Base-by-base conservation (phyloP, 1,284 basidiomycete species). In the Naganishia albida region DNA sequence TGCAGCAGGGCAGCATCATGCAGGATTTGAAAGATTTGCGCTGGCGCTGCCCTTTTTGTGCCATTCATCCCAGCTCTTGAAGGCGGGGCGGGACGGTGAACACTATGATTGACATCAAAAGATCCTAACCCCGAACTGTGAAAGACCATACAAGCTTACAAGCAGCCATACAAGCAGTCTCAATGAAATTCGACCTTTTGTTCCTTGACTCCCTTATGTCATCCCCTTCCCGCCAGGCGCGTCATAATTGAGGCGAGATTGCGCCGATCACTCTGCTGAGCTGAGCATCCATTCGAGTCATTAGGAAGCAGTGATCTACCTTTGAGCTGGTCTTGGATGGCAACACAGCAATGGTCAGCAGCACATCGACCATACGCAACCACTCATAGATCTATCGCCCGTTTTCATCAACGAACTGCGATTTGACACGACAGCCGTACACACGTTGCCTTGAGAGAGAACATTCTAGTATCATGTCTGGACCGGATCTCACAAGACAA, bases 391-490 rank as follows among this genome's bases (percentile, higher is more conserved):
- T 6, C 20, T 12, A 6, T 10, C 16, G 8, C 20, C 20, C 46
- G 34, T 34, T 34, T 6, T 34, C 34, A 34, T 34, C 34, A 34
- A 34, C 34, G 34, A n/a, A n/a, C n/a, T n/a, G n/a, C n/a, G 34
- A 4, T 34, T 34, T 12, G 23, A 1, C 46, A 23, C 20, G 23
- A 51, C 25, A 7, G 25, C 15, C 49, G 23, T 6, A 16, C 30
- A 28, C 18, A 51, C 49, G 12, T n/a, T 12, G 15, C 49, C 23
- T 18, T 6, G 26, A 12, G 15, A 46, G 42, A 7, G 44, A 60
- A 60, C 46, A 15, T 59, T 50, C n/a, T 39, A 53, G 38, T 34
- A 60, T 23, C 34, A 60, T 60, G 57, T 25, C 48, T 26, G 34
- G 34, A 50, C 20, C 57, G 39, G 34, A 23, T 38, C 38, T 38